phyloP scores from a whole-genome alignment of 257 asterid species.

The Capsicum baccatum region DNA sequence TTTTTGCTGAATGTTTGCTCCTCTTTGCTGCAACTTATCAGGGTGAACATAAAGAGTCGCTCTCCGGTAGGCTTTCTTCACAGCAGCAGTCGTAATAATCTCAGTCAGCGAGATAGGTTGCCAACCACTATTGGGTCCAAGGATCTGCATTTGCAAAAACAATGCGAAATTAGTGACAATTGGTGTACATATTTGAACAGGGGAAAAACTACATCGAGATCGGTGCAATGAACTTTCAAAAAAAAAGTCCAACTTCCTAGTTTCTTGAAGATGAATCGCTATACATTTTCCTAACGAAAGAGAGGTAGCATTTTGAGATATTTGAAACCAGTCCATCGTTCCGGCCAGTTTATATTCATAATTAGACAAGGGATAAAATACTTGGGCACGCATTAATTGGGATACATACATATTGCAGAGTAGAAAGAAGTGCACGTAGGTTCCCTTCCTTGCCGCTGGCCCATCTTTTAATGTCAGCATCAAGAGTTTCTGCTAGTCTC shows the following conservation, averaged over 20 bases:
- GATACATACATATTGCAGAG: slow-evolving; percentile 86
- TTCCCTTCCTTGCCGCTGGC: slow-evolving; percentile 90
- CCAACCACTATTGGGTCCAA: slow-evolving; percentile 92
- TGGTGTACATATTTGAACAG: background rate
- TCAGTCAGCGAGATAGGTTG: slow-evolving; percentile 83
- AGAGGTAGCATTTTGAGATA: background rate
- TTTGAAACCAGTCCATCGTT: background rate
- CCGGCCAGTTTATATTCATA: background rate
- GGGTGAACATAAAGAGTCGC: slow-evolving; percentile 98
- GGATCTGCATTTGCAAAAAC: slow-evolving; percentile 59
- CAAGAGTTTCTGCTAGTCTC: slow-evolving; percentile 91
- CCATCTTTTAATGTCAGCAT: slow-evolving; percentile 97
- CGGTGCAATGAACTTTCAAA: slow-evolving; percentile 11
- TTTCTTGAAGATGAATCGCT: background rate
- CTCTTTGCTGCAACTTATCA: slow-evolving; percentile 95
- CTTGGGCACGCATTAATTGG: background rate
- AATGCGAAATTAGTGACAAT: background rate
- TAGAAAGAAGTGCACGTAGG: slow-evolving; percentile 96
- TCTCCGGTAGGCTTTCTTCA: slow-evolving; percentile 89
- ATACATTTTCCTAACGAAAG: background rate
- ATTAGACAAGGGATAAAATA: background rate
- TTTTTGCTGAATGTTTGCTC: slow-evolving; percentile 91
- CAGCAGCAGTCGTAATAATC: slow-evolving; percentile 77
- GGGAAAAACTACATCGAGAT: background rate
- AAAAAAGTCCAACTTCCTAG: background rate